Conservation (phyloP, 1,284 basidiomycete species). For the Rhodofomes roseus region DNA sequence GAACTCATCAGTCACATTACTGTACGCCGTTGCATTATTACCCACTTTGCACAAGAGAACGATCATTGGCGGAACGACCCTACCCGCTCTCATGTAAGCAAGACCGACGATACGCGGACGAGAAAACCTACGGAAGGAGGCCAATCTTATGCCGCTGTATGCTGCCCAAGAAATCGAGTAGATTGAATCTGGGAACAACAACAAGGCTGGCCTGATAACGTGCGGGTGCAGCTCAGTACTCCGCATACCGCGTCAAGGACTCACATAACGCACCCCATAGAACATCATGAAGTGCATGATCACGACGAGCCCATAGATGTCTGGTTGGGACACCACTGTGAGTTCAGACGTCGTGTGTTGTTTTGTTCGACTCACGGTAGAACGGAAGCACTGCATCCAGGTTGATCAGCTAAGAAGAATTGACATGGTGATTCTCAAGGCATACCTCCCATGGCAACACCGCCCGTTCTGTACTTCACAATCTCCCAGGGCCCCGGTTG, state of each 20-base stretch:
- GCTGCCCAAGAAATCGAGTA: constrained; percentile 57
- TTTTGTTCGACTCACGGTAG: constrained; percentile 16
- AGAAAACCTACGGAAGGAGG: constrained; percentile 46
- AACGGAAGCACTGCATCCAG: constrained; percentile 21
- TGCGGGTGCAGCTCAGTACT: not conserved
- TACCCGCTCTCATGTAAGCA: constrained; percentile 18
- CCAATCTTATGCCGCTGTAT: constrained; percentile 61
- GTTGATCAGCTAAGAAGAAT: not conserved
- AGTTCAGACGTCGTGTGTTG: not conserved
- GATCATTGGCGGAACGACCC: constrained; percentile 62
- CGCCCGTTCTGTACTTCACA: constrained; percentile 48
- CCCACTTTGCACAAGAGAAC: constrained; percentile 53
- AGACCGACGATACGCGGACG: not conserved
- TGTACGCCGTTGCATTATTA: not conserved
- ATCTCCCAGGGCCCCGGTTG: constrained; percentile 25
- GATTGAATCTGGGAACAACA: constrained; percentile 64
- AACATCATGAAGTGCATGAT: constrained; percentile 52
- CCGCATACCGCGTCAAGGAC: not conserved
- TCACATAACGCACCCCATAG: constrained; percentile 34
- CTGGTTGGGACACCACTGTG: constrained; percentile 31
- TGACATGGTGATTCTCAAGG: constrained; percentile 3
- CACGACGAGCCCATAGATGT: constrained; percentile 63
- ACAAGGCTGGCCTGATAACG: constrained; percentile 43
- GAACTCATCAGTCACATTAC: not conserved
- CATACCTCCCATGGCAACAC: constrained; percentile 49